phyloP scores from a whole-genome alignment of 208 protist genomes.

The Wallacemonas rigidus region DNA sequence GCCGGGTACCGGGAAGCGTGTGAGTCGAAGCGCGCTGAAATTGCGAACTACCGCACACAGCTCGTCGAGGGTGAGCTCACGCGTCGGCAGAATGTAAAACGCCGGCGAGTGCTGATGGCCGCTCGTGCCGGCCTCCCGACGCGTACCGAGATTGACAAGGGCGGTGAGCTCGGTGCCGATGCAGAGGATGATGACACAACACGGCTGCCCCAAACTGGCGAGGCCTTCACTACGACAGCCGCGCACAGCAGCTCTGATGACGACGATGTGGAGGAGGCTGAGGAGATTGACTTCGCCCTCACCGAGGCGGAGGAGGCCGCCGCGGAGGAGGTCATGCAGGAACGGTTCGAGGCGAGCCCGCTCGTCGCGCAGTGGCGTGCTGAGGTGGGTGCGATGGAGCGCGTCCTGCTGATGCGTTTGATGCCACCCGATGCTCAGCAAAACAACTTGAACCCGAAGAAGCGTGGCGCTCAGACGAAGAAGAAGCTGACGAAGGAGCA shows the following conservation, averaged over 20 bases:
- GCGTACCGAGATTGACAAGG: not conserved
- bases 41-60: slow-evolving; percentile 29
- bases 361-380: slow-evolving; percentile 45
- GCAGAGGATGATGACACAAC: not conserved
- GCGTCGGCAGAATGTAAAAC: slow-evolving; percentile 59
- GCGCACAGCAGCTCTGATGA: slow-evolving; percentile 13
- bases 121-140: slow-evolving; percentile 11
- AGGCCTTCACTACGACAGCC: not conserved
- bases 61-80: slow-evolving; percentile 40
- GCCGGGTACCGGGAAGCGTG: slow-evolving; percentile 60
- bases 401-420: slow-evolving; percentile 66
- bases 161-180: slow-evolving; percentile 24
- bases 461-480: slow-evolving; percentile 30
- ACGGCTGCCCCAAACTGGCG: not conserved
- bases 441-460: slow-evolving; percentile 56
- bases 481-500: slow-evolving; percentile 55
- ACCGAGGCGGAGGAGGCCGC: slow-evolving; percentile 63
- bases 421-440: slow-evolving; percentile 42
- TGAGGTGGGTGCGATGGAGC: slow-evolving; percentile 77
- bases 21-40: slow-evolving; percentile 29
- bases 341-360: slow-evolving; percentile 59
- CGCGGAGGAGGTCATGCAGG: slow-evolving; percentile 55
- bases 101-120: slow-evolving; percentile 46
- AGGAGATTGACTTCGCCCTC: slow-evolving; percentile 37
- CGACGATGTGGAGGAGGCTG: slow-evolving; percentile 22